These are phyloP conservation scores for Fraxinus baroniana DNA, from an alignment of 305 asterid genomes.

Conservation along the genomic window DNA sequence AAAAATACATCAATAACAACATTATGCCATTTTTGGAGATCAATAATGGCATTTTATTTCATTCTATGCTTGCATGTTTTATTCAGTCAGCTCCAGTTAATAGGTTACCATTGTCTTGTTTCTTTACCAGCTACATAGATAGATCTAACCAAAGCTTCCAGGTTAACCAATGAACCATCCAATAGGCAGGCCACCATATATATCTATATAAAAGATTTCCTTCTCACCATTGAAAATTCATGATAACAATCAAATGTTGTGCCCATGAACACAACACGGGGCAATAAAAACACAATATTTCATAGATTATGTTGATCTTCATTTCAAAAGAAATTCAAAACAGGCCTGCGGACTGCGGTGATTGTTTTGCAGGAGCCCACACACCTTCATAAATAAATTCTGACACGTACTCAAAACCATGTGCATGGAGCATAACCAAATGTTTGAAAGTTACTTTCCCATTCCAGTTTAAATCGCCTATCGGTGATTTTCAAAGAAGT, in stretches of 20 bases:
- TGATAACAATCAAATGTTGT: not conserved
- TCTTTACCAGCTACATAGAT: not conserved
- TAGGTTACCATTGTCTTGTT: not conserved
- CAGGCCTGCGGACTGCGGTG: not conserved
- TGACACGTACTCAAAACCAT: not conserved
- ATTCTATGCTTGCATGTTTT: not conserved
- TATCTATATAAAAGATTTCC: not conserved
- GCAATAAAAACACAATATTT: not conserved
- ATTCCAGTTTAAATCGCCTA: not conserved
- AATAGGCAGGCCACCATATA: not conserved
- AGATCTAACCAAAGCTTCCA: not conserved
- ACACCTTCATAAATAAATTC: not conserved
- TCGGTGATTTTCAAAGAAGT: not conserved
- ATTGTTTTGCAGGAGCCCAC: not conserved
- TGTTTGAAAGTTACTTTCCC: not conserved
- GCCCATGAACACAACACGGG: not conserved
- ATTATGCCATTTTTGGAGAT: not conserved
- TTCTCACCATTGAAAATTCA: not conserved
- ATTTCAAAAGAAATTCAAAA: not conserved
- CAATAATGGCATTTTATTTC: not conserved
- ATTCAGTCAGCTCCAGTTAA: not conserved
- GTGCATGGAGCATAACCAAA: not conserved
- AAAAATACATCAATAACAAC: not conserved
- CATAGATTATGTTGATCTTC: not conserved
- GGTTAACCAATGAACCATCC: not conserved